A percentile compares a stretch with the other conserved stretches of the same genome.
Conservation (phyloP, 345 rosid species). For the Salix udensis region DNA sequence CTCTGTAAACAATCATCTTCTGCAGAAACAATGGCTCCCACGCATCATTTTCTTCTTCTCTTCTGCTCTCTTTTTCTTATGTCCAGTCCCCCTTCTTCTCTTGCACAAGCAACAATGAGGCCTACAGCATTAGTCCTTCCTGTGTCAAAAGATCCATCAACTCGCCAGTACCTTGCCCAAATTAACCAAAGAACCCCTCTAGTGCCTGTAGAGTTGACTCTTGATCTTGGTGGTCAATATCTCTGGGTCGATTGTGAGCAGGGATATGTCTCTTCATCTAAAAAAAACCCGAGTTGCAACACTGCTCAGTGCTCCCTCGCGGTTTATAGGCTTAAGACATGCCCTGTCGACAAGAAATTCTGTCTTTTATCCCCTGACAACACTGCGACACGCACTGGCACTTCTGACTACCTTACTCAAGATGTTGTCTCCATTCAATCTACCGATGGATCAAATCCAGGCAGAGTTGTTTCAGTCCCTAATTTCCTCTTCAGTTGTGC, state of each 20-base stretch:
- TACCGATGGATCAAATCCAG: constrained; percentile 14
- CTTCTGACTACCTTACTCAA: constrained; percentile 5
- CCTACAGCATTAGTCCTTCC: constrained; percentile 26
- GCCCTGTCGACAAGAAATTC: too few species aligned
- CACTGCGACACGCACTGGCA: not conserved
- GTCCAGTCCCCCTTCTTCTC: not conserved
- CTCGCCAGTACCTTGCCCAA: constrained; percentile 9
- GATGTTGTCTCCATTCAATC: constrained; percentile 18
- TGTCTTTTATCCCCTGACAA: not conserved
- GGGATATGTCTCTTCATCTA: constrained; percentile 9
- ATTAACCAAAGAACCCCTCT: constrained; percentile 23
- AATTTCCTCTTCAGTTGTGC: constrained; percentile 11
- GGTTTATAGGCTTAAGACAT: too few species aligned
- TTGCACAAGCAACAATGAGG: not conserved
- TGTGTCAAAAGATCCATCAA: constrained; percentile 10
- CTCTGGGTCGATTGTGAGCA: constrained; percentile 18
- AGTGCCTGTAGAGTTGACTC: constrained; percentile 6
- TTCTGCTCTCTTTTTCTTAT: not conserved
- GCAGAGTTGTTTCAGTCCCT: not conserved
- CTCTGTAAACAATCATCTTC: too few species aligned
- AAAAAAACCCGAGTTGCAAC: constrained; percentile 12
- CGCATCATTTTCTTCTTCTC: not conserved
- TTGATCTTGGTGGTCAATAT: constrained; percentile 21
- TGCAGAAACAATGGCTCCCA: not conserved
- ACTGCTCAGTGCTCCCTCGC: constrained; percentile 23